Base-by-base conservation (phyloP, 2,329 filamentous ascomycete genomes). In the Hymenoscyphus repandus region DNA sequence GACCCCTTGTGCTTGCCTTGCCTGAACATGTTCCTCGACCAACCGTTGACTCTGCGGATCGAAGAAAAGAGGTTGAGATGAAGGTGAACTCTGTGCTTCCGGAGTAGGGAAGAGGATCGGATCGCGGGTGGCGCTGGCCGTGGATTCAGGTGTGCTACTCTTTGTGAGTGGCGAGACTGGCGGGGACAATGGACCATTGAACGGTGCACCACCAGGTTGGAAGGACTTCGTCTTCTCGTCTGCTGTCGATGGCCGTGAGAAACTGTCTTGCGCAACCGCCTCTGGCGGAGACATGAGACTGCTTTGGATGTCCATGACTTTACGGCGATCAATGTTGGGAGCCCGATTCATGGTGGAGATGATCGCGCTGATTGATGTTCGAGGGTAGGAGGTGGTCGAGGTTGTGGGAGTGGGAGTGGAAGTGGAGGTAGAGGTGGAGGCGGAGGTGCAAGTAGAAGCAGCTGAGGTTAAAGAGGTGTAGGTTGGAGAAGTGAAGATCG, bases 211-310 rank as follows among this genome's bases (percentile, higher is more conserved):
- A 20, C 63, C 66, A 55, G 67, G 69, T 54, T 63, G 61, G 39
- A 52, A 62, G 53, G 45, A 64, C 46, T 43, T 58, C 46, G 63
- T 59, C 45, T 60, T 63, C 37, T 55, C 54, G 7, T 56, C 53
- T 18, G 17, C 22, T 27, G 58, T 64, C 54, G 61, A 52, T 42
- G 39, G 51, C 51, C 45, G 45, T 43, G 42, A 54, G 64, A 82
- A 83, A 59, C 67, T 79, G 56, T 83, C 79, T 36, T 71, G 67
- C 44, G 72, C 73, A 32, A 72, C 64, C n/a, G 71, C 70, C 34
- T 83, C 80, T 18, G 80, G 80, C 31, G 81, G 81, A 18, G 81
- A 84, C 75, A 84, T 82, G 51, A 84, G 69, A 54, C 71, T 82
- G 69, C 75, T 71, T 47, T 54, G 47, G 30, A 59, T 52, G 11